Evolutionary conservation across 495 filamentous ascomycete genomes (phyloP).

Genomic region (Aspergillus incahuasiensis): DNA sequence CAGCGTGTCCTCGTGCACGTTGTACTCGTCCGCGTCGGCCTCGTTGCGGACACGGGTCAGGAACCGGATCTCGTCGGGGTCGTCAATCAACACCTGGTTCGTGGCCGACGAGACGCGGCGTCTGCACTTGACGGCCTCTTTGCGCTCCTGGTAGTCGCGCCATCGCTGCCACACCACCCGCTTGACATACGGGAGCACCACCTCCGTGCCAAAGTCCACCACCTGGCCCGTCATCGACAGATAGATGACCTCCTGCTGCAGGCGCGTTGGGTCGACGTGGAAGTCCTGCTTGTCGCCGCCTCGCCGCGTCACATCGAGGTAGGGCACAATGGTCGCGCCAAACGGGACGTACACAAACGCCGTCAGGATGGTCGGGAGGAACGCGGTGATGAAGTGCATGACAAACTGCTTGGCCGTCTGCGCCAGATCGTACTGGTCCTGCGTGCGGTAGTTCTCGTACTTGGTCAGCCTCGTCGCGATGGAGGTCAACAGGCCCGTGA

Average conservation of each 20-base stretch:
- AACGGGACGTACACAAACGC: slow-evolving; percentile 97
- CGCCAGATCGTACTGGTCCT: slow-evolving; percentile 71
- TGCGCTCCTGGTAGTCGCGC: slow-evolving; percentile 30
- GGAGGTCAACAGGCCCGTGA: slow-evolving; percentile 66
- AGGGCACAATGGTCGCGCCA: slow-evolving; percentile 73
- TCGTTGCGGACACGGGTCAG: slow-evolving; percentile 75
- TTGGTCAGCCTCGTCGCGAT: slow-evolving; percentile 76
- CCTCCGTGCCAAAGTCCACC: slow-evolving; percentile 79
- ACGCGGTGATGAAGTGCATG: slow-evolving; percentile 94
- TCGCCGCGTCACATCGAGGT: slow-evolving; percentile 71
- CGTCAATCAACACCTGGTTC: slow-evolving; percentile 41
- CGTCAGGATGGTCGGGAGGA: slow-evolving; percentile 84
- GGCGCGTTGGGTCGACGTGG: slow-evolving; percentile 70
- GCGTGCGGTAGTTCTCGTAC: slow-evolving; percentile 86
- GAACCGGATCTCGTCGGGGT: slow-evolving; percentile 68
- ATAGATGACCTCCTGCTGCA: slow-evolving; percentile 91
- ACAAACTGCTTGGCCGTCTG: slow-evolving; percentile 89
- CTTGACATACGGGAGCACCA: slow-evolving; percentile 79
- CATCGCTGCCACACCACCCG: slow-evolving; percentile 45
- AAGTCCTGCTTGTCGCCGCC: slow-evolving; percentile 42
- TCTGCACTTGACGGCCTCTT: slow-evolving; percentile 13
- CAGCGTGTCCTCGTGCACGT: slow-evolving; percentile 55
- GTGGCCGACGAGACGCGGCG: slow-evolving; percentile 27
- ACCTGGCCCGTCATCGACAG: slow-evolving; percentile 91
- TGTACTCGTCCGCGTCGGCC: slow-evolving; percentile 75